phyloP scores from a whole-genome alignment of 2,329 filamentous ascomycete genomes.

The Curvularia hawaiiensis region DNA sequence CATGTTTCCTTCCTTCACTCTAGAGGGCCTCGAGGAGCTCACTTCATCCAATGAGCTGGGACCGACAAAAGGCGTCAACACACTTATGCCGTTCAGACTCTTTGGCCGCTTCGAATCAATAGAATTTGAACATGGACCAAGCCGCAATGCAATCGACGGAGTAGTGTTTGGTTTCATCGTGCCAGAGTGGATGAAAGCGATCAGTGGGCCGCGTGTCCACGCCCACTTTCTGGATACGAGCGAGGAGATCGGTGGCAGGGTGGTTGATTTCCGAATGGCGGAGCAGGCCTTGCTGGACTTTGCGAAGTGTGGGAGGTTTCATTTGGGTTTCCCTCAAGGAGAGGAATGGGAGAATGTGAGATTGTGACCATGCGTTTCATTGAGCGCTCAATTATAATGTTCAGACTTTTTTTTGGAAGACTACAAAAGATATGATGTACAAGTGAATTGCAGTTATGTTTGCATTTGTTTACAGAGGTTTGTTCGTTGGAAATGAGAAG shows the following conservation, averaged over 20 bases:
- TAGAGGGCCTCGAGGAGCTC: slow-evolving; percentile 26
- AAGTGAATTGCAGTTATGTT: background rate
- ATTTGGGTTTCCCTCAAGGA: slow-evolving; percentile 51
- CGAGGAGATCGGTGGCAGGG: slow-evolving; percentile 43
- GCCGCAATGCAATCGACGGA: slow-evolving; percentile 41
- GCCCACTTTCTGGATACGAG: slow-evolving; percentile 41
- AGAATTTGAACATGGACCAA: slow-evolving; percentile 26
- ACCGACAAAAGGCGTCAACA: slow-evolving; percentile 43
- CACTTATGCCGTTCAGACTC: slow-evolving; percentile 49
- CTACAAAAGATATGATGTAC: background rate
- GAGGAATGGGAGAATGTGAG: slow-evolving; percentile 48
- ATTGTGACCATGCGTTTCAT: background rate
- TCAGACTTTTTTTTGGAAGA: background rate
- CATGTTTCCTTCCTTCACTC: slow-evolving; percentile 27
- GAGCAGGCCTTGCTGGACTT: slow-evolving; percentile 44
- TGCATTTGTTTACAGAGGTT: too few species aligned
- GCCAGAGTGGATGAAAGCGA: slow-evolving; percentile 48
- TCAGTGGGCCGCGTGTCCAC: slow-evolving; percentile 49
- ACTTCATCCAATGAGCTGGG: slow-evolving; percentile 22
- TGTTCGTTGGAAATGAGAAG: too few species aligned
- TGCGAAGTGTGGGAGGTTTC: slow-evolving; percentile 50
- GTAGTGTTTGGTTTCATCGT: slow-evolving; percentile 50
- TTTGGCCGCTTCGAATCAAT: slow-evolving; percentile 45
- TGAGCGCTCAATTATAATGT: background rate
- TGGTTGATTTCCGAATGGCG: slow-evolving; percentile 46